Conservation (phyloP, 441 rosid genomes). For the Omphalea diandra region DNA sequence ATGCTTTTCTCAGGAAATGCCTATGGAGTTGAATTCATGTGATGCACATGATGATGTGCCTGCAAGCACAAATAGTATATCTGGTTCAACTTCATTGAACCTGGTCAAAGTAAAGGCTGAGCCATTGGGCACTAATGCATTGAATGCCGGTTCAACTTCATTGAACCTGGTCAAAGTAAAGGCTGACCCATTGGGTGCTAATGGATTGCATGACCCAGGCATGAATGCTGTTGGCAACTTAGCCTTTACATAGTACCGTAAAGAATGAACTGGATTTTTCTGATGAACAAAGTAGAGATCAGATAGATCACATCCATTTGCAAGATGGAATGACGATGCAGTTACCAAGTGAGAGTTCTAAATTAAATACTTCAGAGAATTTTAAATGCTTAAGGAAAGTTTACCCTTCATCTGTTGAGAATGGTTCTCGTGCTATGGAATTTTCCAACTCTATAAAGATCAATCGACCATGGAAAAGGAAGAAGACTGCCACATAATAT, state of each 20-base stretch:
- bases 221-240: conserved; percentile 17
- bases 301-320: conserved; percentile 60
- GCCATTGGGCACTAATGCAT: too few species aligned
- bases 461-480: conserved; percentile 53
- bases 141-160: conserved; percentile 23
- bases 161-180: conserved; percentile 39
- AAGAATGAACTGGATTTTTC: conserved; percentile 43
- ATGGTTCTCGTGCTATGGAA: conserved; percentile 23
- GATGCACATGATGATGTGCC: conserved; percentile 27
- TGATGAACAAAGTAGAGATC: conserved; percentile 37
- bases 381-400: conserved; percentile 28
- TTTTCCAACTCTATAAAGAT: conserved; percentile 37
- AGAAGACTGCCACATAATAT: conserved; percentile 80
- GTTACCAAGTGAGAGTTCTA: conserved; percentile 28
- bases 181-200: conserved; percentile 45
- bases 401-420: conserved; percentile 31
- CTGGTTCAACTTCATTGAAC: conserved; percentile 23
- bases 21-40: conserved; percentile 20
- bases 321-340: conserved; percentile 51
- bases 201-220: conserved; percentile 26
- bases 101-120: conserved; percentile 49
- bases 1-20: conserved; percentile 28
- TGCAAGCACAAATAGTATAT: conserved; percentile 24
- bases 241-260: conserved; percentile 20
- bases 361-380: conserved; percentile 27